Evolutionary conservation across 2,329 filamentous ascomycete species (phyloP).

Genomic region (Ophiostoma ips): DNA sequence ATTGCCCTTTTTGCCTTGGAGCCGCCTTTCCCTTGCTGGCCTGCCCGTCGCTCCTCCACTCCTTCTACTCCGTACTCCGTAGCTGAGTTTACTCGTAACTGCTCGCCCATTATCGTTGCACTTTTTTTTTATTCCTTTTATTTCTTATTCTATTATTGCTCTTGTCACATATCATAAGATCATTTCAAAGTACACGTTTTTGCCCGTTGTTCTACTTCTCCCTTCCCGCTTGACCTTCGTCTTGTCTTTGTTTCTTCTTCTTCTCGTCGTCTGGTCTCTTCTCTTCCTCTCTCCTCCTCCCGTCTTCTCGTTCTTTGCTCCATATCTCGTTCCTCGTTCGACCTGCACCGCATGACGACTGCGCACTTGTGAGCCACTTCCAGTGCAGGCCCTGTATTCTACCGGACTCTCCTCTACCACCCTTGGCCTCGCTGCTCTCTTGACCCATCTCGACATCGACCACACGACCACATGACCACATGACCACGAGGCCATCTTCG

Average conservation of each 20-base stretch:
- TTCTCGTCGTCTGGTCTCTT: neutral
- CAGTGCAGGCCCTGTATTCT: neutral
- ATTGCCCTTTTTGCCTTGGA: neutral
- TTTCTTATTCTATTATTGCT: neutral
- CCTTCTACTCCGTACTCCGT: no score
- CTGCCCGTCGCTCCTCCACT: neutral
- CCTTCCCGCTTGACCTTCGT: neutral
- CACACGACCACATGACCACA: neutral
- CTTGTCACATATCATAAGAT: neutral
- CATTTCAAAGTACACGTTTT: neutral
- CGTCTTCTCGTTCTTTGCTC: neutral
- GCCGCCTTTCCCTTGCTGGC: neutral
- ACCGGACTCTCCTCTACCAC: no score
- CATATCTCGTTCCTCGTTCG: conserved; percentile 1
- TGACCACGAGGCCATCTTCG: neutral
- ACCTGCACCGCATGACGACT: neutral
- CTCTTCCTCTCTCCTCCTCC: neutral
- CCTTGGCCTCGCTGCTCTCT: no score
- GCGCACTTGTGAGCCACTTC: neutral
- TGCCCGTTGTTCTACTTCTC: conserved; percentile 1
- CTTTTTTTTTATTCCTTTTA: no score
- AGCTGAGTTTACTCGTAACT: neutral
- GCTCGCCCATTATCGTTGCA: neutral
- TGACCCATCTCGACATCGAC: no score
- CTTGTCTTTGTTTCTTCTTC: neutral